A percentile compares a stretch with the other conserved stretches of the same genome.
Evolutionary conservation across 192 early-diverging fungal genomes (phyloP).

Genomic region (Umbelopsis vinacea): DNA sequence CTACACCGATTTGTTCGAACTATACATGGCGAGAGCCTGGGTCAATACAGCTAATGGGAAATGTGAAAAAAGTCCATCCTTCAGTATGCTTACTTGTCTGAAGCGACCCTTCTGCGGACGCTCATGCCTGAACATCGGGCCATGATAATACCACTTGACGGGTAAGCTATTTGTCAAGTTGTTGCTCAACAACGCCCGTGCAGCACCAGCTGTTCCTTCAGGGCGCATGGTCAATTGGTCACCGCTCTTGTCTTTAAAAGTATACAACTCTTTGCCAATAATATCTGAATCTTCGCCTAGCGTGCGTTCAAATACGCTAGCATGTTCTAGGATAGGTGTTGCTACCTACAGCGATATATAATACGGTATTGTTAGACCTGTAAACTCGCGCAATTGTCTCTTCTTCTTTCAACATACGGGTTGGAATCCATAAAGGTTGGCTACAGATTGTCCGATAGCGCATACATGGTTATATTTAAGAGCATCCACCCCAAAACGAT

Average conservation of each 20-base stretch:
- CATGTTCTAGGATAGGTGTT: conserved; percentile 70
- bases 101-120: conserved; percentile 71
- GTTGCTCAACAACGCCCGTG: conserved; percentile 50
- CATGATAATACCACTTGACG: conserved; percentile 61
- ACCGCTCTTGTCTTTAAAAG: conserved; percentile 61
- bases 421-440: conserved; percentile 56
- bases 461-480: conserved; percentile 51
- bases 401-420: conserved; percentile 34
- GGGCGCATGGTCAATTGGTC: conserved; percentile 67
- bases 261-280: conserved; percentile 72
- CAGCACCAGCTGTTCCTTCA: conserved; percentile 65
- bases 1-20: conserved; percentile 76
- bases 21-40: conserved; percentile 15
- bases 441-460: conserved; percentile 40
- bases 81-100: conserved; percentile 47
- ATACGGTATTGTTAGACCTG: no score
- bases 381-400: not conserved
- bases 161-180: conserved; percentile 49
- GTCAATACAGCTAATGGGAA: not conserved
- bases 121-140: conserved; percentile 74
- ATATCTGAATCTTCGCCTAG: conserved; percentile 68
- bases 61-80: not conserved
- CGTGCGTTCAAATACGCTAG: conserved; percentile 64
- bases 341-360: conserved; percentile 40
- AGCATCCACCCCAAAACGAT: conserved; percentile 55